These are phyloP conservation scores for Camellia oleifera DNA, from an alignment of 179 eudicot species.

Conservation along the genomic window DNA sequence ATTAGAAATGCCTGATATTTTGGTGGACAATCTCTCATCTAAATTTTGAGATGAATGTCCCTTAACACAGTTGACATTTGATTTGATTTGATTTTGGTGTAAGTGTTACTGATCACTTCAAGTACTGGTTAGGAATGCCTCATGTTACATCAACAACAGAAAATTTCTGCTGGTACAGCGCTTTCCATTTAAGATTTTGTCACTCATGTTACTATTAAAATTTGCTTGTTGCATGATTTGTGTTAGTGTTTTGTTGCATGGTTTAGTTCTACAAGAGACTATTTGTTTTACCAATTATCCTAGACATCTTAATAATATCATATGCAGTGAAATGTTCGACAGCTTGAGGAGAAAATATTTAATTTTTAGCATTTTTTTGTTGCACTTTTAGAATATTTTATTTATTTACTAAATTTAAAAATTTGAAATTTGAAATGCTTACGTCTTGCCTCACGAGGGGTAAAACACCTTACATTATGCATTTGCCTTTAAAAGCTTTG, in stretches of 20 bases:
- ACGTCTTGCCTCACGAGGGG: too few species aligned
- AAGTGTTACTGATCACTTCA: not conserved
- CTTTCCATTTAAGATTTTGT: conserved; percentile 7
- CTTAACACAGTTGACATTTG: not conserved
- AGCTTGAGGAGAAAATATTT: too few species aligned
- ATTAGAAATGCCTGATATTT: not conserved
- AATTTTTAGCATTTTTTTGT: too few species aligned
- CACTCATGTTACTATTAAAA: too few species aligned
- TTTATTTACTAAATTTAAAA: too few species aligned
- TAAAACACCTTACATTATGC: too few species aligned
- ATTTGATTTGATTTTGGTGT: not conserved
- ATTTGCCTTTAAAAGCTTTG: too few species aligned
- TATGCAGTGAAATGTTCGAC: not conserved
- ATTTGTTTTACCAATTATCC: not conserved
- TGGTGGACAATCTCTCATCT: conserved; percentile 1
- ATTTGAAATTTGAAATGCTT: too few species aligned
- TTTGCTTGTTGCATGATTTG: too few species aligned
- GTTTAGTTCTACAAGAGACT: not conserved
- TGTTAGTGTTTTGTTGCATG: too few species aligned
- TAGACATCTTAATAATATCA: not conserved
- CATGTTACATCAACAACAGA: not conserved
- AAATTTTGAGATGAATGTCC: not conserved
- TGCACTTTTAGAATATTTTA: too few species aligned
- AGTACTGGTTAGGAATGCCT: not conserved
- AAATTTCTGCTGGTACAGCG: not conserved